Conservation (phyloP, 805 yeast genomes). For the Suhomyces pyralidae region DNA sequence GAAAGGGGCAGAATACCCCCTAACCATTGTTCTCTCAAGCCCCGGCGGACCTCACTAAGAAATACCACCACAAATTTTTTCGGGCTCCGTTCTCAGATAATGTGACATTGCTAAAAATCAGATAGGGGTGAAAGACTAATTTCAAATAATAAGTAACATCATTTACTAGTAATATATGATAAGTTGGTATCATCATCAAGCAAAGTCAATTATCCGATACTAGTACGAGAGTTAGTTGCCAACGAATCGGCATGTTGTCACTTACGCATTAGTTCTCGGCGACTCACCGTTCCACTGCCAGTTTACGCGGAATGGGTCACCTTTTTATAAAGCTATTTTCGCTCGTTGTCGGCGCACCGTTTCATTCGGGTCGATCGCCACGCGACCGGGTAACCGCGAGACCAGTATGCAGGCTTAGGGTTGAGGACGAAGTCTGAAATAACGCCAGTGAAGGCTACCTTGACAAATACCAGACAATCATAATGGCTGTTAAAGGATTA, state of each 20-base stretch:
- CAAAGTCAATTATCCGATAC: not conserved
- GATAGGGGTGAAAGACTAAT: constrained; percentile 94
- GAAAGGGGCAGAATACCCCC: not conserved
- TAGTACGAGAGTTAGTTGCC: not conserved
- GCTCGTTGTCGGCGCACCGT: not conserved
- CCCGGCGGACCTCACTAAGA: no score
- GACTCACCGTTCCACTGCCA: not conserved
- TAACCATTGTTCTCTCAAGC: not conserved
- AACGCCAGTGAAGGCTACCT: not conserved
- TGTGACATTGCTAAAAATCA: constrained; percentile 38
- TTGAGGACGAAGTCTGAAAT: not conserved
- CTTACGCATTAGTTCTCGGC: not conserved
- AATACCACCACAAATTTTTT: not conserved
- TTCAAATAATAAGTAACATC: constrained; percentile 6
- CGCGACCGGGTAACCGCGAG: not conserved
- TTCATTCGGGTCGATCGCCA: not conserved
- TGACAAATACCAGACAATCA: not conserved
- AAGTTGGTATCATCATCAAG: constrained; percentile 7
- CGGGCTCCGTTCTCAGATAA: not conserved
- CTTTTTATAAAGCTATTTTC: not conserved
- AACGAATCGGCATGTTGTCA: not conserved
- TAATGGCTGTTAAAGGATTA: constrained; percentile 78
- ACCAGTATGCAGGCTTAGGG: not conserved
- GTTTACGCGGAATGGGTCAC: not conserved
- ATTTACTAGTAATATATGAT: constrained; percentile 5